Evolutionary conservation across 176 grass and related monocot genomes (phyloP).

Genomic region (Zoysia japonica): DNA sequence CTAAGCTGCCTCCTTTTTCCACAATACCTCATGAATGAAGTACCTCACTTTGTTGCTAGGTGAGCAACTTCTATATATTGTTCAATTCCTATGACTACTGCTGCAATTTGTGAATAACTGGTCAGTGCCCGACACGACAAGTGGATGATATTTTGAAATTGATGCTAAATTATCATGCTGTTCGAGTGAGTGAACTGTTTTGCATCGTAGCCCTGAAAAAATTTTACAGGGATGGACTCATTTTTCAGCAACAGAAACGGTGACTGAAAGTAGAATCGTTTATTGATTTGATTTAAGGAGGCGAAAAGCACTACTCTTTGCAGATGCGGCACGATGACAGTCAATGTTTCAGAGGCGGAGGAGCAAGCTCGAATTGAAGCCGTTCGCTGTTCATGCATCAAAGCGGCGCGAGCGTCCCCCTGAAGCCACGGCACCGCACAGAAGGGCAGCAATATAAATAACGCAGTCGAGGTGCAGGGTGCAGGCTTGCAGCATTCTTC

Average conservation of each 20-base stretch:
- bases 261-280: not conserved
- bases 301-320: slow-evolving; percentile 4
- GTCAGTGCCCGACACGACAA: not conserved
- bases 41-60: not conserved
- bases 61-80: not conserved
- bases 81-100: not conserved
- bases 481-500: slow-evolving; percentile 17
- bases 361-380: slow-evolving; percentile 10
- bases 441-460: not conserved
- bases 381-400: not conserved
- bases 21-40: not conserved
- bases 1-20: not conserved
- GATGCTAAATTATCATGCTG: not conserved
- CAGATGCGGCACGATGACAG: slow-evolving; percentile 4
- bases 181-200: not conserved
- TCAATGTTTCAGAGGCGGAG: not conserved
- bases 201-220: not conserved
- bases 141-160: slow-evolving; percentile 22
- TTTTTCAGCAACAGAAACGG: not conserved
- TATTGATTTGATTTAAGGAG: not conserved
- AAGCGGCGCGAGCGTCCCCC: not conserved
- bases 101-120: not conserved
- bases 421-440: not conserved
- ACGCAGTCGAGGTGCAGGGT: slow-evolving; percentile 5
- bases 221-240: not conserved